These are phyloP conservation scores for Starmerella geochares DNA, from an alignment of 805 yeast species.

Conservation along the genomic window DNA sequence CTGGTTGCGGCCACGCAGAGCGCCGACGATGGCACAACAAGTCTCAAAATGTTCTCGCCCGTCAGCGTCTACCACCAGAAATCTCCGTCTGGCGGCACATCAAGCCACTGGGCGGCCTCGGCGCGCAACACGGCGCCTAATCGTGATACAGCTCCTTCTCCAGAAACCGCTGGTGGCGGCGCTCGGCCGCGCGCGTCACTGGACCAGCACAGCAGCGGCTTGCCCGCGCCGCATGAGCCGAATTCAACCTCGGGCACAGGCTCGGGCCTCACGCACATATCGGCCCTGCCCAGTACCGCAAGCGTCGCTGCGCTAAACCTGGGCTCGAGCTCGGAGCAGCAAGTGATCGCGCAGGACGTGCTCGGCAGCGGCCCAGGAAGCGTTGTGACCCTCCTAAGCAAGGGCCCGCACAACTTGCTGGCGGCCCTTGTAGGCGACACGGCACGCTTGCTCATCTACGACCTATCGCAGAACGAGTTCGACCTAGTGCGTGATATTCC, in stretches of 20 bases:
- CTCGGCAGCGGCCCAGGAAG: slow-evolving; percentile 29
- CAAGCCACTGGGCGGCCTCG: neutral
- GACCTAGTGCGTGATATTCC: slow-evolving; percentile 31
- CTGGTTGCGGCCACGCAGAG: slow-evolving; percentile 31
- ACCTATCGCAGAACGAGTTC: slow-evolving; percentile 21
- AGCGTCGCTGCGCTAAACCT: slow-evolving; percentile 7
- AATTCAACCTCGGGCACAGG: neutral
- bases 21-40: slow-evolving; percentile 25
- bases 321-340: slow-evolving; percentile 26
- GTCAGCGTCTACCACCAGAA: slow-evolving; percentile 16
- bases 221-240: neutral
- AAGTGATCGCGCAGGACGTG: slow-evolving; percentile 27
- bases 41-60: slow-evolving; percentile 34
- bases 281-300: slow-evolving; percentile 9
- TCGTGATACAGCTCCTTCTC: neutral
- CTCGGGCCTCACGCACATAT: neutral
- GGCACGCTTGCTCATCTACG: slow-evolving; percentile 28
- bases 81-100: neutral
- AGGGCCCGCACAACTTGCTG: slow-evolving; percentile 25
- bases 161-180: neutral
- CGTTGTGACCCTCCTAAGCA: slow-evolving; percentile 26
- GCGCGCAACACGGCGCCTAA: neutral
- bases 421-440: slow-evolving; percentile 30
- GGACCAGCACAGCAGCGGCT: neutral
- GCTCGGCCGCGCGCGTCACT: neutral